Evolutionary conservation across 257 asterid species (phyloP), one percentile per base, ranked within the genome.

Genomic region (Solanum sitiens): DNA sequence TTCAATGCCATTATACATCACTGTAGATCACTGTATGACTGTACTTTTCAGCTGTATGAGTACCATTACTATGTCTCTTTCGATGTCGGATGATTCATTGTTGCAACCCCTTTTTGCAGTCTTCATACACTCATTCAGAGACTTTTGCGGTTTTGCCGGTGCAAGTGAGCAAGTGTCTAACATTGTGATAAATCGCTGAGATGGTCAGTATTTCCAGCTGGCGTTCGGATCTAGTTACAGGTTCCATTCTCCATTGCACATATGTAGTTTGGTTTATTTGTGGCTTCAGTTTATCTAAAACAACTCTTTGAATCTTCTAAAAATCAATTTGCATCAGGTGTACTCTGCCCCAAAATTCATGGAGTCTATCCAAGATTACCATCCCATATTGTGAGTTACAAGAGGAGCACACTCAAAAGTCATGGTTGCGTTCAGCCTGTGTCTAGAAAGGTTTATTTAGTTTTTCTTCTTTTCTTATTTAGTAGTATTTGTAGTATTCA

Each of bases 381-480:
- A 5, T 87, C 87, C 44, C 88, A 6, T 76, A 83, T 27, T 63
- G 85, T 61, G 75, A 89, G 61, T 84, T 73, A 67, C 80, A 86
- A 82, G 83, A 37, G 79, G 82, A 87, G 86, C 83, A 59, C 85
- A 84, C 88, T 91, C 32, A 89, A 87, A 86, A 61, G 50, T 70
- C 90, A 35, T 47, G 33, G 10, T 76, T 82, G 86, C 23, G 44
- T 76, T 56, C 88, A 27, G 85, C 40, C 80, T 47, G 56, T 87
- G 27, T 87, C 74, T 37, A 88, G 83, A 89, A 90, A 61, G 94
- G 97, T 80, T 94, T 72, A 73, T 65, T 21, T 37, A 21, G 10
- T 32, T 61, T 91, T 74, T 68, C 65, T 4, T 88, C 84, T 63
- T 39, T 59, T 23, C 42, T 32, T 32, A 3, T 7, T 30, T 71